Conservation (phyloP, 495 filamentous ascomycete genomes). For the Penicillium goetzii region DNA sequence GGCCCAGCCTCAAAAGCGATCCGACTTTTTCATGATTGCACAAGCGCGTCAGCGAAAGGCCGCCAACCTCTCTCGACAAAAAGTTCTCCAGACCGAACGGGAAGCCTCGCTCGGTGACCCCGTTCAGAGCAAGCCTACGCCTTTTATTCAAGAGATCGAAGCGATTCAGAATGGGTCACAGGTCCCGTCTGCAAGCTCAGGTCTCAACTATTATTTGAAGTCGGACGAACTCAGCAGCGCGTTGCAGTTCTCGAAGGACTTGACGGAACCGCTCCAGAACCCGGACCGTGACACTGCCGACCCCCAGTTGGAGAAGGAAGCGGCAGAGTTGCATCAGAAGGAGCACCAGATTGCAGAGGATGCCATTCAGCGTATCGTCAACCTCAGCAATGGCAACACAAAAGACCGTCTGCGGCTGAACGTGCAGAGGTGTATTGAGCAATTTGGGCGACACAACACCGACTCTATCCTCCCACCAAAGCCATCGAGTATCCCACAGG, state of each 20-base stretch:
- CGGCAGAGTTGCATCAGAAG: slow-evolving; percentile 32
- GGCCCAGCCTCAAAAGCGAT: slow-evolving; percentile 38
- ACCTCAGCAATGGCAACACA: slow-evolving; percentile 71
- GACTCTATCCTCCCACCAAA: slow-evolving; percentile 67
- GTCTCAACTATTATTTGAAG: slow-evolving; percentile 76
- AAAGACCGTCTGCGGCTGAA: slow-evolving; percentile 80
- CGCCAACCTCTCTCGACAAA: slow-evolving; percentile 74
- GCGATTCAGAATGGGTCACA: slow-evolving; percentile 41
- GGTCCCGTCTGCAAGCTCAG: slow-evolving; percentile 27
- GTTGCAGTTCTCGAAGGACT: slow-evolving; percentile 62
- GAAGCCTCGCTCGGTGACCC: slow-evolving; percentile 70
- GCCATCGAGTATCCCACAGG: slow-evolving; percentile 37
- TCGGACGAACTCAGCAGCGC: slow-evolving; percentile 64
- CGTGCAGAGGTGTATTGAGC: slow-evolving; percentile 78
- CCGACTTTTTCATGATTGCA: slow-evolving; percentile 53
- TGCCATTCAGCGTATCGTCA: slow-evolving; percentile 77
- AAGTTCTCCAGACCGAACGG: slow-evolving; percentile 64
- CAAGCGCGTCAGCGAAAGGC: slow-evolving; percentile 78
- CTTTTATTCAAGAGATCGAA: slow-evolving; percentile 84
- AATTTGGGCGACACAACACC: slow-evolving; percentile 90
- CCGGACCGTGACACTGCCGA: slow-evolving; percentile 43
- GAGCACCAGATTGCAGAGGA: slow-evolving; percentile 46
- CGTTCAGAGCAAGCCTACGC: slow-evolving; percentile 73
- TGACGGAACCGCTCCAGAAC: slow-evolving; percentile 60
- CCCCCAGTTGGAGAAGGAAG: slow-evolving; percentile 46